Conservation (phyloP, 805 yeast species). For the Candida montana region DNA sequence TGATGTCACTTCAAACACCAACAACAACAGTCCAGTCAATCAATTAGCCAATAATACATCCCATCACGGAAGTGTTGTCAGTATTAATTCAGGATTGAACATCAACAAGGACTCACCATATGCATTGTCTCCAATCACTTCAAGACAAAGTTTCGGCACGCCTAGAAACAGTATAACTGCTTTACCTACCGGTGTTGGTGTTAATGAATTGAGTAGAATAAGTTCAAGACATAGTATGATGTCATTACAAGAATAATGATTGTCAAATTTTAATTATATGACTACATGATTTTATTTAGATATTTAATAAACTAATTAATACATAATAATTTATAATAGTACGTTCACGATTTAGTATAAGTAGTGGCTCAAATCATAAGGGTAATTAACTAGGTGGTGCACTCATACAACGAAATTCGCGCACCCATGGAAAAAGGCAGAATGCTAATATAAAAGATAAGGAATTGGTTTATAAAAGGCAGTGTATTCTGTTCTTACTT, state of each 20-base stretch:
- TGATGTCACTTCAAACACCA: slow-evolving; percentile 17
- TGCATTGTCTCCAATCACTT: slow-evolving; percentile 25
- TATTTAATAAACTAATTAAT: no score
- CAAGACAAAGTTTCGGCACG: slow-evolving; percentile 24
- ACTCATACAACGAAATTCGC: no score
- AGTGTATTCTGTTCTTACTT: no score
- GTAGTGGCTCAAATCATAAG: no score
- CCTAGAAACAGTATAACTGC: slow-evolving; percentile 23
- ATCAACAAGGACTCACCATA: slow-evolving; percentile 20
- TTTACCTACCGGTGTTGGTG: slow-evolving; percentile 7
- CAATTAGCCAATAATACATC: slow-evolving; percentile 4
- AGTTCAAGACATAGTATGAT: slow-evolving; percentile 16
- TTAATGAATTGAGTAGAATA: slow-evolving; percentile 14
- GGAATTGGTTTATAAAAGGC: no score
- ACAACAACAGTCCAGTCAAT: slow-evolving; percentile 5
- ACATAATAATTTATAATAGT: no score
- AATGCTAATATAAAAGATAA: no score
- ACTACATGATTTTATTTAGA: no score
- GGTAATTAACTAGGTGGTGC: no score
- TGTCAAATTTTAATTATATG: no score
- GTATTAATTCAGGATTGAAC: slow-evolving; percentile 5
- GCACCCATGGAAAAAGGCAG: no score
- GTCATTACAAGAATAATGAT: slow-evolving; percentile 13
- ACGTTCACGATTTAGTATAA: no score
- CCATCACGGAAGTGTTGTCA: neutral